These are phyloP conservation scores for Penicillium paradoxum DNA, from an alignment of 495 filamentous ascomycete species.

Conservation along the genomic window DNA sequence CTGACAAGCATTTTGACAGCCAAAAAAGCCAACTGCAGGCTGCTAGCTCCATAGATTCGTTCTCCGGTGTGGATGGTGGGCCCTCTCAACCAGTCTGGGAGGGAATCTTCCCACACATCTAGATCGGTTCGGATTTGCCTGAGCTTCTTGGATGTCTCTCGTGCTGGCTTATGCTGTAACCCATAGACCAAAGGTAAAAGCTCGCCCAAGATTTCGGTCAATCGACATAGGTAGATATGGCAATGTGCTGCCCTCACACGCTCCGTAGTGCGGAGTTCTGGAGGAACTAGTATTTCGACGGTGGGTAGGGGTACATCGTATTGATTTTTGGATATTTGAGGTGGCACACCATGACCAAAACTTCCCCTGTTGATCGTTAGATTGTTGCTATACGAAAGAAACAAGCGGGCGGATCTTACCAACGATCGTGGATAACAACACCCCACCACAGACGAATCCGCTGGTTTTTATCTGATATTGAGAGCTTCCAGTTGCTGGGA, in stretches of 20 bases:
- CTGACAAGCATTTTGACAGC: conserved; percentile 50
- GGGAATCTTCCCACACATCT: conserved; percentile 44
- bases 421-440: conserved; percentile 51
- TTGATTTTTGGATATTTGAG: conserved; percentile 45
- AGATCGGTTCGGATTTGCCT: conserved; percentile 42
- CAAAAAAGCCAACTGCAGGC: conserved; percentile 48
- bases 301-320: conserved; percentile 53
- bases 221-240: conserved; percentile 47
- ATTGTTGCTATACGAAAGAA: conserved; percentile 1
- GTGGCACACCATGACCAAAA: conserved; percentile 48
- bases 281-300: conserved; percentile 35
- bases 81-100: conserved; percentile 39
- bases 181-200: conserved; percentile 49
- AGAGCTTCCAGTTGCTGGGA: conserved; percentile 46
- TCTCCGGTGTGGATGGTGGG: conserved; percentile 28
- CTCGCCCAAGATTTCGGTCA: conserved; percentile 51
- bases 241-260: conserved; percentile 43
- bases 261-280: conserved; percentile 32
- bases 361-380: conserved; percentile 38
- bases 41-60: conserved; percentile 41
- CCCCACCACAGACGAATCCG: conserved; percentile 51
- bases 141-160: conserved; percentile 40
- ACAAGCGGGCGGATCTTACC: conserved; percentile 23
- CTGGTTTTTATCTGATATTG: conserved; percentile 42
- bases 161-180: conserved; percentile 35